Evolutionary conservation across 768 basidiomycete genomes (phyloP), one percentile per base, ranked within the genome.

Genomic region (Termitomyces bulborhizus): DNA sequence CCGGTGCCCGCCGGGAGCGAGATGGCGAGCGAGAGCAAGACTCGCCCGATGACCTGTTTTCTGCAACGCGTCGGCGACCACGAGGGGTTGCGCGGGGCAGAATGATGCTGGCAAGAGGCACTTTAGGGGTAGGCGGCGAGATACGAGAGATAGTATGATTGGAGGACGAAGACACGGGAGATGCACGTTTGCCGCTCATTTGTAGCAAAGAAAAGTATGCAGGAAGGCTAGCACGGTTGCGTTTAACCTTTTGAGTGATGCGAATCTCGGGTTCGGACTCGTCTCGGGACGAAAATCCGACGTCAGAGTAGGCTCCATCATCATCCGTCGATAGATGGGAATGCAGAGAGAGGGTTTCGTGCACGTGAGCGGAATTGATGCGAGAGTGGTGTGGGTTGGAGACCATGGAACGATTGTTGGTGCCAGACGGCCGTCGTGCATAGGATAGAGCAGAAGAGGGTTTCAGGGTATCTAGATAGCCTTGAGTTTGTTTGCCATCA

Each of bases 151-250:
- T 68, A 27, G 77, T 77, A 58, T 74, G 69, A 37, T 68, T 74
- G 46, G 82, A 80, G 44, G 79, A 77, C 47, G 75, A 73, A 9
- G 79, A 74, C 53, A 77, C 53, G 60, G 77, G 71, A 51, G 81
- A 74, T 44, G 72, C 55, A 62, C 68, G 67, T 47, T 67, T 59
- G 47, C 69, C 63, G 59, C 69, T 71, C 60, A 83, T 72, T 65
- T 83, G 80, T 39, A 90, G 76, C 55, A 88, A 75, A 46, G 86
- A 88, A 67, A 90, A 90, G 69, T 83, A 88, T 18, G 85, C 80
- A 21, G 88, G 88, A 29, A 90, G 78, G 66, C 83, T 86, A 44
- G 83, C 82, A 66, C 88, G 85, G 67, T 83, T 86, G 62, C 81
- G 83, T 62, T 69, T 74, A 56, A 74, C 76, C 70, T 74, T 81